Base-by-base conservation (phyloP, 2,329 filamentous ascomycete species). In the Trichoderma atrobrunneum region DNA sequence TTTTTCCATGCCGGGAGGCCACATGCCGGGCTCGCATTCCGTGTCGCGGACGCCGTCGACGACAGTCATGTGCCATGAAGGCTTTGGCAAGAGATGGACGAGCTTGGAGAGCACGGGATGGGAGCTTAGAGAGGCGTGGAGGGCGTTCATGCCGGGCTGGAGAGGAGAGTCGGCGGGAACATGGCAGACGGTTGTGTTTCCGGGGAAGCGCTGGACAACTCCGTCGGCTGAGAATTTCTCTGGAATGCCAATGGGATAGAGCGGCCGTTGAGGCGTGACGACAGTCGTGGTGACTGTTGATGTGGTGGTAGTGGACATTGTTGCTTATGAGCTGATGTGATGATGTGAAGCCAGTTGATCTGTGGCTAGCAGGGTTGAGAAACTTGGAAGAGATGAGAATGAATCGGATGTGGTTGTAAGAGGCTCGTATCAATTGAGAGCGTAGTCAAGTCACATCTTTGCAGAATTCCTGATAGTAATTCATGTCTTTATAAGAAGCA, bases 51-150 rank as follows among this genome's bases (percentile, higher is more conserved):
- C 66, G 28, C 75, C 75, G 30, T 75, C 75, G 7, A 76, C 56
- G 34, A 76, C 73, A 12, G 75, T 77, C 75, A 77, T 77, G 71
- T 75, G 75, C 75, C 75, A 77, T 30, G 75, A 75, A 14, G 64
- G 34, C 16, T 62, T 73, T 0, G 75, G 75, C 26, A 77, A 30
- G 14, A 77, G 72, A 26, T 70, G 72, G 56, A 74, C 62, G 24
- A 54, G 21, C 26, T 70, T 63, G 2, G 71, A 71, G 8, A 76
- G 63, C 14, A 64, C 62, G 12, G 73, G 73, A 54, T 76, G 75
- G 14, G 73, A 39, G 8, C 51, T 69, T 10, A 77, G 62, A 14
- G 72, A 62, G 7, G 73, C 72, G 73, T 76, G 69, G 18, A 76
- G 59, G 26, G 26, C 48, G 39, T 59, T 74, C 12, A 77, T 12